Base-by-base conservation (phyloP, 106 monocot species). In the Narthecium ossifragum region DNA sequence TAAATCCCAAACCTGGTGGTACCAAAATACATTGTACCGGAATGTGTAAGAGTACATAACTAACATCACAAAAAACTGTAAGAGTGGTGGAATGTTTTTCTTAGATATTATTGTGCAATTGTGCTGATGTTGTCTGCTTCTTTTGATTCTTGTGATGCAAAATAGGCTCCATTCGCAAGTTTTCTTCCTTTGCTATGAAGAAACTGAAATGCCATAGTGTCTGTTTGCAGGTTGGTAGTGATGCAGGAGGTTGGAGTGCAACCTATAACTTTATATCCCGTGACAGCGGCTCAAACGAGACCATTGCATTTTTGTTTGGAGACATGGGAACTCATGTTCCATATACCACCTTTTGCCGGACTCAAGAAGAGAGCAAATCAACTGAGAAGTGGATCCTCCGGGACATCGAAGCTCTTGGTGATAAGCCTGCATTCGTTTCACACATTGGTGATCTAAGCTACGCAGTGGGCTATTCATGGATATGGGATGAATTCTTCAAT, bases 371-470 rank as follows among this genome's bases (percentile, higher is more conserved):
- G 62, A 86, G 86, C 66, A 81, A 59, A 28, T 78, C 81, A 14
- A 96, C 90, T 14, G 78, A 90, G 29, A 81, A 84, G 56, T 87
- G 83, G 86, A 90, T 96, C 56, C 80, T 96, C 20, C 96, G 81
- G 12, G 96, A 96, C 34, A 67, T 96, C 40, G 53, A 82, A 72
- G 68, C 69, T 45, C 70, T 90, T 31, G 86, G 79, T 34, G 74
- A 90, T 55, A 86, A 86, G 63, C 69, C 86, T n/a, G 73, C 74
- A 34, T 75, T 96, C 39, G 73, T 96, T 73, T 96, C 96, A n/a
- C 96, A 96, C 60, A 90, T 96, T 20, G 96, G 96, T 14, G 96
- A 96, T 65, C 90, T 96, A 55, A 96, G 96, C 70, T 96, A 96
- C 39, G 96, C 96, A 1, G 75, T 83, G 48, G 96, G 96, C 15